Evolutionary conservation across 2,329 filamentous ascomycete genomes (phyloP), one percentile per base, ranked within the genome.

Genomic region (Coleophoma eucalyptorum): DNA sequence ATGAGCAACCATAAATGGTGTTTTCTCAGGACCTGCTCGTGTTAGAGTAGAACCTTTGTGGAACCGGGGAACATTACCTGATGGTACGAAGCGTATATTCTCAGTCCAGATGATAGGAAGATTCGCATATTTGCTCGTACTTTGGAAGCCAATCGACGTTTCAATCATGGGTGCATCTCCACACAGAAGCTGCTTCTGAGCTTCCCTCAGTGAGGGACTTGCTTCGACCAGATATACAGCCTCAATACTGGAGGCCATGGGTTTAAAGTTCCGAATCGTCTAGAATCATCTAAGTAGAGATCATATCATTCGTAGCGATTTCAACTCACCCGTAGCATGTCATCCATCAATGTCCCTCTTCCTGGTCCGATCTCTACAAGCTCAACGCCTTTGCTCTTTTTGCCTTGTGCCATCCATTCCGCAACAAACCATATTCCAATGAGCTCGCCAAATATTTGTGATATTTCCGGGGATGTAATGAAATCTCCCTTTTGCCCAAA

Each of bases 401-500:
- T 79, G 15, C 91, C 92, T 68, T 99, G 94, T 38, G 88, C 87
- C 68, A 97, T 89, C 93, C 94, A 99, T 76, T 99, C 94, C 40
- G 93, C 86, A 47, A 97, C 86, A 55, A 96, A 86, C 94, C 94
- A 99, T 60, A 99, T 82, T 4, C 90, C 94, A 50, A 97, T 77
- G 26, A 99, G 78, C 72, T 99, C 94, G 20, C 94, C 94, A 71
- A 99, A 99, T 12, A 97, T 81, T 67, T 97, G 94, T 1, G 92
- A 97, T 61, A 99, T 97, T 70, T 99, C 94, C 0, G 94, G 94
- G 0, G 92, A 97, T 0, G 94, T 99, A 47, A 97, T 87, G 65
- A 99, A 99, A 70, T 99, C 94, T 21, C 94, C 94, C 64, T 90
- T 89, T 50, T 81, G 75, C n/a, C 94, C 94, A 62, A 99, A 99